Base-by-base conservation (phyloP, 106 monocot genomes). In the Acanthochlamys bracteata region DNA sequence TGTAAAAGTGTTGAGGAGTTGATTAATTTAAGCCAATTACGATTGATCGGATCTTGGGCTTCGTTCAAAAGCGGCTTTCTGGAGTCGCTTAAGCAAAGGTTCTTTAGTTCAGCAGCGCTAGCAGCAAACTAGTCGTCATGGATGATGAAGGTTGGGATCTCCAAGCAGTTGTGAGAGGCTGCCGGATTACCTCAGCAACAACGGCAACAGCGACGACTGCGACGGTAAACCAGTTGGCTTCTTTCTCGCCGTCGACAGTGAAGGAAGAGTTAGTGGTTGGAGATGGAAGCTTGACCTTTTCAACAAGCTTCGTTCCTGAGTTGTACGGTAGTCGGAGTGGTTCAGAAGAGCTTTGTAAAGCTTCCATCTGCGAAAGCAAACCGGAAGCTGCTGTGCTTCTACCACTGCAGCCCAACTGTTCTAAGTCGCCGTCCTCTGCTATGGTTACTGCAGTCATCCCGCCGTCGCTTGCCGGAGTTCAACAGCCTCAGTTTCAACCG, bases 101-200 rank as follows among this genome's bases (percentile, higher is more conserved):
- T 55, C 9, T 55, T 0, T 20, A 22, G 20, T 55, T 22, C 22
- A 19, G 55, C 20, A 20, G 4, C 53, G 6, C 19, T 17, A 20
- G 20, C n/a, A 3, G 51, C 13, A 13, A 8, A 33, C 33, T 33
- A 33, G 33, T 33, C 33, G 1, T 33, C 33, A 86, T 69, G 74
- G 71, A 42, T 22, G 72, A 60, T 42, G 71, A 74, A 41, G 73
- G 75, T 59, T 86, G 86, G 86, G 86, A 82, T 59, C 70, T 86
- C 26, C 63, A 76, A 20, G 86, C 86, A 27, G 86, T 86, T 42
- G 86, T 86, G 51, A 49, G 86, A 7, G 76, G 79, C 16, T 79
- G 75, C 67, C 10, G 63, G n/a, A 47, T 69, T 39, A 20, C 25
- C 53, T 15, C 23, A 24, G 15, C 58, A 25, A 15, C 20, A 46